phyloP scores from a whole-genome alignment of 2,329 filamentous ascomycete genomes.

The Phyllosticta capitalensis region DNA sequence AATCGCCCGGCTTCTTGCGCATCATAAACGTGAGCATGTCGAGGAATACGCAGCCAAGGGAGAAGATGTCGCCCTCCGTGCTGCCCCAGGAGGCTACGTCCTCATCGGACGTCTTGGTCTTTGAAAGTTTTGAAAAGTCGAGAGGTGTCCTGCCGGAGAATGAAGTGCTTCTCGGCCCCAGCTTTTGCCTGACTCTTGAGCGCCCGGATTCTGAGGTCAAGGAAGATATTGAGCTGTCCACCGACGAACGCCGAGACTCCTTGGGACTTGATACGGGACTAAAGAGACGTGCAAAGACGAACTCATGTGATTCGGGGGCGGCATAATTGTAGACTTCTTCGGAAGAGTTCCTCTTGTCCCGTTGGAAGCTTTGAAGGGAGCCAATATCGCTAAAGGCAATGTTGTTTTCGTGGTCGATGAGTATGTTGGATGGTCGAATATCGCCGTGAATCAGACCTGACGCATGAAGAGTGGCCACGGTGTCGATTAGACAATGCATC shows the following conservation, averaged over 20 bases:
- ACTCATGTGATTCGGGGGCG: conserved; percentile 50
- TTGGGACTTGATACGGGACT: conserved; percentile 13
- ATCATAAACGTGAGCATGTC: conserved; percentile 62
- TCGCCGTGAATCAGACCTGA: conserved; percentile 55
- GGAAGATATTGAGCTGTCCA: conserved; percentile 27
- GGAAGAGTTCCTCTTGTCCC: conserved; percentile 47
- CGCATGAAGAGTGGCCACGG: conserved; percentile 57
- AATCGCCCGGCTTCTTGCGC: conserved; percentile 57
- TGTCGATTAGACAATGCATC: conserved; percentile 64
- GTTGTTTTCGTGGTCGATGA: conserved; percentile 55
- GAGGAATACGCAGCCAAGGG: conserved; percentile 61
- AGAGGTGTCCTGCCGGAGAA: conserved; percentile 19
- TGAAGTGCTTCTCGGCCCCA: neutral
- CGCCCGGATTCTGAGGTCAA: conserved; percentile 19
- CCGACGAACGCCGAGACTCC: conserved; percentile 19
- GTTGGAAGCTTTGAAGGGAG: conserved; percentile 39
- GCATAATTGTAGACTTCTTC: conserved; percentile 65
- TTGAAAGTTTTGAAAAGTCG: neutral
- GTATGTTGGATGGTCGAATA: conserved; percentile 61
- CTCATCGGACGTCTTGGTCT: conserved; percentile 18
- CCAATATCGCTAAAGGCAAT: conserved; percentile 58
- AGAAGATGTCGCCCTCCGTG: conserved; percentile 58
- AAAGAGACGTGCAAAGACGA: conserved; percentile 15
- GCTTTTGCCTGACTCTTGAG: conserved; percentile 16
- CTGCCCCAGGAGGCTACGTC: conserved; percentile 22